Percentiles rank a stretch among this genome's conserved stretches.
Conservation (phyloP, 257 asterid genomes). For the Rubia yunnanensis region DNA sequence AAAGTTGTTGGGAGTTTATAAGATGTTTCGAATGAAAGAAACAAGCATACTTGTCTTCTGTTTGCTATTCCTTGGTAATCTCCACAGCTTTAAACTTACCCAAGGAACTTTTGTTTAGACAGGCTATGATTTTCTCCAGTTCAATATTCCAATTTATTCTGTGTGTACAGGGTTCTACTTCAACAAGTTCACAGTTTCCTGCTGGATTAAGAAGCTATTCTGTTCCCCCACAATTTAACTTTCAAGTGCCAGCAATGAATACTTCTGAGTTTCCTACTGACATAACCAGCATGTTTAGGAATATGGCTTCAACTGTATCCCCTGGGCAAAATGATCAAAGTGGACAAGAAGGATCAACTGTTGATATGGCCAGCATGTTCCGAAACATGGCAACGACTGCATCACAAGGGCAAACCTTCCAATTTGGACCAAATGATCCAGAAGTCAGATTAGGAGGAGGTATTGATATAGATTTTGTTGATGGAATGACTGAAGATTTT, state of each 20-base stretch:
- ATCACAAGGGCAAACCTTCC: conserved; percentile 26
- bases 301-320: conserved; percentile 34
- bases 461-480: conserved; percentile 32
- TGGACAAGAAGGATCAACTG: conserved; percentile 21
- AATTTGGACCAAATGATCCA: conserved; percentile 28
- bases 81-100: not conserved
- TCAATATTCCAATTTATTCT: not conserved
- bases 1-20: not conserved
- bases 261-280: conserved; percentile 32
- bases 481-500: conserved; percentile 45
- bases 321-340: conserved; percentile 27
- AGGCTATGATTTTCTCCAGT: not conserved
- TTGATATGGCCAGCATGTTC: conserved; percentile 40
- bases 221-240: conserved; percentile 33
- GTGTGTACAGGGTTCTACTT: conserved; percentile 37
- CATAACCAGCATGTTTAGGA: conserved; percentile 39
- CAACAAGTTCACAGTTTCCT: conserved; percentile 24
- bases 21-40: not conserved
- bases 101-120: not conserved
- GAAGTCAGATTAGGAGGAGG: conserved; percentile 36
- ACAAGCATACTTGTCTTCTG: not conserved
- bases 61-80: not conserved
- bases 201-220: conserved; percentile 36
- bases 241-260: conserved; percentile 37
- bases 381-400: conserved; percentile 37